These are phyloP conservation scores for Tubosaeta sp. DNA, from an alignment of 768 basidiomycete genomes.

Conservation along the genomic window DNA sequence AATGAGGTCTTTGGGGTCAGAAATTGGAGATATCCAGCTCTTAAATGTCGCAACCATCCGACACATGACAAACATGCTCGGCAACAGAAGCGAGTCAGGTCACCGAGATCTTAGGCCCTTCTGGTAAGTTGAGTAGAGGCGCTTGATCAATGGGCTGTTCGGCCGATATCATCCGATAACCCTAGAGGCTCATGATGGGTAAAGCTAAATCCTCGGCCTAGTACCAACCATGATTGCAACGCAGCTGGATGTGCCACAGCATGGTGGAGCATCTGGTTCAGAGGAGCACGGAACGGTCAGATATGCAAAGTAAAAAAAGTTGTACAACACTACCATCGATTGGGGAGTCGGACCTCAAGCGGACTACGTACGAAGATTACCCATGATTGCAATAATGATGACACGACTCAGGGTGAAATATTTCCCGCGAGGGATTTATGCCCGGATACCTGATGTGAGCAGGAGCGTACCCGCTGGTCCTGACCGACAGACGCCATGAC, in stretches of 20 bases:
- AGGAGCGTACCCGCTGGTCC: not conserved
- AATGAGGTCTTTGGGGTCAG: not conserved
- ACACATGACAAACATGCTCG: not conserved
- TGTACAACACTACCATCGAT: not conserved
- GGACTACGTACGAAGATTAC: not conserved
- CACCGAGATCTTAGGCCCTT: too few species aligned
- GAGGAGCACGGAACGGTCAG: not conserved
- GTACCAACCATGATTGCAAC: not conserved
- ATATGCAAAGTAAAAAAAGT: not conserved
- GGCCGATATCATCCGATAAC: slow-evolving; percentile 9
- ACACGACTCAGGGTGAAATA: too few species aligned
- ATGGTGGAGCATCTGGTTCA: not conserved
- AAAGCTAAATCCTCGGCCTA: not conserved
- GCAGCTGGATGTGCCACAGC: not conserved
- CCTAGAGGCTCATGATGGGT: too few species aligned
- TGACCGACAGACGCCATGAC: not conserved
- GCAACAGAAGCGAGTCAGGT: not conserved
- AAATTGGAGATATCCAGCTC: not conserved
- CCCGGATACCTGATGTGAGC: not conserved
- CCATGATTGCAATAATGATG: too few species aligned
- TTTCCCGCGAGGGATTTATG: not conserved
- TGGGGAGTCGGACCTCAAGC: not conserved
- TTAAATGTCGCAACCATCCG: slow-evolving; percentile 2
- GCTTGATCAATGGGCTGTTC: not conserved
- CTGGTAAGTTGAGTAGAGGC: not conserved